A percentile compares a stretch with the other conserved stretches of the same genome.
Conservation (phyloP, 1,139 yeast species). For the Kodamaea ohmeri region DNA sequence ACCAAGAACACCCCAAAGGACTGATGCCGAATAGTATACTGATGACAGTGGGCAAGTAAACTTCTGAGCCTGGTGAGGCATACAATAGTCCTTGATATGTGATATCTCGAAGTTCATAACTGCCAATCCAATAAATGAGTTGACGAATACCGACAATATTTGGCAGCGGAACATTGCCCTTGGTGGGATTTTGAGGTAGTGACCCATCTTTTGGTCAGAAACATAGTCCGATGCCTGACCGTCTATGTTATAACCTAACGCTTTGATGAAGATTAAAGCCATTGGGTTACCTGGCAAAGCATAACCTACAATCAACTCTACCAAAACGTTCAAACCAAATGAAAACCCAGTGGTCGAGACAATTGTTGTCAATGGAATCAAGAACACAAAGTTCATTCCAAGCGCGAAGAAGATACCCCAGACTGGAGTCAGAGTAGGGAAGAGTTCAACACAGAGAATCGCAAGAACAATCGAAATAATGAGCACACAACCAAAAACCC, state of each 20-base stretch:
- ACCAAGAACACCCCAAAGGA: conserved; percentile 68
- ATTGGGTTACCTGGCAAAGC: conserved; percentile 40
- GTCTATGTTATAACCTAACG: conserved; percentile 44
- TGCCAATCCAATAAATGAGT: conserved; percentile 50
- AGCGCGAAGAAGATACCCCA: conserved; percentile 35
- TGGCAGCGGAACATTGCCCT: conserved; percentile 60
- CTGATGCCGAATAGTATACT: conserved; percentile 53
- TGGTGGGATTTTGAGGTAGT: conserved; percentile 60
- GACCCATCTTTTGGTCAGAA: conserved; percentile 57
- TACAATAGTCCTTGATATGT: conserved; percentile 48
- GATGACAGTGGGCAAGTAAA: conserved; percentile 49
- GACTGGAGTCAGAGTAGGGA: conserved; percentile 38
- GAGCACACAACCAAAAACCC: conserved; percentile 16
- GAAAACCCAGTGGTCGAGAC: conserved; percentile 38
- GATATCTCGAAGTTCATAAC: conserved; percentile 52
- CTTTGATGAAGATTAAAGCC: conserved; percentile 37
- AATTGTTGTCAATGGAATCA: conserved; percentile 37
- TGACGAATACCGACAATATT: conserved; percentile 42
- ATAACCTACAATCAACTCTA: conserved; percentile 40
- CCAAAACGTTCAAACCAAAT: conserved; percentile 39
- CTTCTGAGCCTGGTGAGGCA: conserved; percentile 34
- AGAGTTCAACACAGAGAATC: conserved; percentile 26
- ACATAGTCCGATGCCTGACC: conserved; percentile 61
- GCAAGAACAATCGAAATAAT: conserved; percentile 16
- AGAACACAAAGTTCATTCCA: conserved; percentile 33